phyloP scores from a whole-genome alignment of 2,329 filamentous ascomycete species.

The Rhytidhysteron rufulum region DNA sequence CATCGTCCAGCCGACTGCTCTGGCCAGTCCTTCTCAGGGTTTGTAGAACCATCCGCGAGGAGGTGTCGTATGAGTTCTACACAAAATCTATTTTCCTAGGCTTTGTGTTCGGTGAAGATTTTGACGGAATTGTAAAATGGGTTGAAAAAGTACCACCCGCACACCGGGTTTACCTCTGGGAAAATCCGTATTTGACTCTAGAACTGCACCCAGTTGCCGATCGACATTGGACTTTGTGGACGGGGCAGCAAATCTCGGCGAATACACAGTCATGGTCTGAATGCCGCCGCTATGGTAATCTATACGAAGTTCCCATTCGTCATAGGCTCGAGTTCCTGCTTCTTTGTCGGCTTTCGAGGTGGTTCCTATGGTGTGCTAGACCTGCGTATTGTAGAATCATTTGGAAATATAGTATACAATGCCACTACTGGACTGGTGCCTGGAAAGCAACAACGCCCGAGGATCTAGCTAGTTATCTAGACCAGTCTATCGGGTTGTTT shows the following conservation, averaged over 20 bases:
- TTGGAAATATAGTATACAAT: not conserved
- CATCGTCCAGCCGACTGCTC: not conserved
- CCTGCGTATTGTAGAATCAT: not conserved
- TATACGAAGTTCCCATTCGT: slow-evolving; percentile 11
- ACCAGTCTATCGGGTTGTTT: not conserved
- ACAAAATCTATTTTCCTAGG: slow-evolving; percentile 14
- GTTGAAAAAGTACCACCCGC: slow-evolving; percentile 9
- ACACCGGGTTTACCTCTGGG: slow-evolving; percentile 14
- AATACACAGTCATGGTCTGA: slow-evolving; percentile 22
- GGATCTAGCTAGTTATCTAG: not conserved
- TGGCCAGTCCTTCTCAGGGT: slow-evolving; percentile 15
- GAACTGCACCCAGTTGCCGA: not conserved
- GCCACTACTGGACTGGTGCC: not conserved
- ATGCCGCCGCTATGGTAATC: slow-evolving; percentile 19
- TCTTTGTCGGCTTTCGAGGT: not conserved
- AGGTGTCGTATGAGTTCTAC: slow-evolving; percentile 26
- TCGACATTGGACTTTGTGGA: too few relatives aligned
- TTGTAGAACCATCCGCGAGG: slow-evolving; percentile 23
- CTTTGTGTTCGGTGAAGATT: slow-evolving; percentile 15
- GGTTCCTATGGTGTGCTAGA: slow-evolving; percentile 2
- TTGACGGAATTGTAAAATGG: slow-evolving; percentile 12
- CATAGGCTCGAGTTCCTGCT: not conserved
- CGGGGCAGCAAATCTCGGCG: too few relatives aligned
- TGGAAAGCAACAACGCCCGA: not conserved
- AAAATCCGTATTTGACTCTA: slow-evolving; percentile 9